These are phyloP conservation scores for Zanthoxylum bungeanum DNA, from an alignment of 345 rosid species.

Conservation along the genomic window DNA sequence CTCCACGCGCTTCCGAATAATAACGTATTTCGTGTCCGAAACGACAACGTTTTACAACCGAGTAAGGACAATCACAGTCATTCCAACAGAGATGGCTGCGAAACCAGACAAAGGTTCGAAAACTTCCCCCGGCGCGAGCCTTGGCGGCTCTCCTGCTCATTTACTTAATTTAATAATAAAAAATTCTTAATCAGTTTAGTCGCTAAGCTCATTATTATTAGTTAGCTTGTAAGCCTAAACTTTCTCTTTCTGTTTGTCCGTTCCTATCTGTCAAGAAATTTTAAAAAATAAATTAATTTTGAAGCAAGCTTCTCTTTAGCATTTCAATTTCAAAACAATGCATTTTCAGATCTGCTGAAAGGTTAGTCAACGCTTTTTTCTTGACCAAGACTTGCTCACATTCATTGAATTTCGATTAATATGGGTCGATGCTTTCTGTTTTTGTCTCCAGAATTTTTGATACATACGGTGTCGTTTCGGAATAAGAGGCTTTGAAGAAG, in stretches of 20 bases:
- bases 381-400: background rate
- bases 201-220: background rate
- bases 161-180: background rate
- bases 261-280: too few species aligned
- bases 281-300: too few species aligned
- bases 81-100: background rate
- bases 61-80: conserved; percentile 6
- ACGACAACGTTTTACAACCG: background rate
- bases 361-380: conserved; percentile 2
- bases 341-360: conserved; percentile 14
- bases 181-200: background rate
- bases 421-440: background rate
- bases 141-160: conserved; percentile 18
- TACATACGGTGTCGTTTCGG: background rate
- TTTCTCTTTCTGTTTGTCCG: background rate
- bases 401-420: background rate
- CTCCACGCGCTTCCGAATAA: accelerated
- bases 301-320: background rate
- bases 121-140: background rate
- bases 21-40: background rate
- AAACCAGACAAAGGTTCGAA: background rate
- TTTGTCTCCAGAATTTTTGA: background rate
- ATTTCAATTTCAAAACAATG: background rate
- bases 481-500: background rate
- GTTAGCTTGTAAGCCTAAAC: background rate